Percentiles rank a stretch among this genome's conserved stretches.
Evolutionary conservation across 139 green algal genomes (phyloP).

Genomic region (Tetraselmis striata): DNA sequence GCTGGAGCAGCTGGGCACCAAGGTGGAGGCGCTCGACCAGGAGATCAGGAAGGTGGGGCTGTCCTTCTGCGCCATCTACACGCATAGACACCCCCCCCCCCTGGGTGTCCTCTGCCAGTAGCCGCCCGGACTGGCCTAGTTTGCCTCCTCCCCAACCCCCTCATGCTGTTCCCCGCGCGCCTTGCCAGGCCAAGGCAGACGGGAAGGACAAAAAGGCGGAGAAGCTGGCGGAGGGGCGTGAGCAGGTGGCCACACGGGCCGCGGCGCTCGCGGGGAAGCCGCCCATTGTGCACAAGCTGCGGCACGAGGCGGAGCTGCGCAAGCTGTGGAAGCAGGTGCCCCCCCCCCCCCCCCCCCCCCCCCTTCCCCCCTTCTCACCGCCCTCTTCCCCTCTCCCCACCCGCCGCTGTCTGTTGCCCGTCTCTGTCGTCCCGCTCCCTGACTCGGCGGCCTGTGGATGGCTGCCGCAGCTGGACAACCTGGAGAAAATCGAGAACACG

Average conservation of each 20-base stretch:
- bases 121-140: no score
- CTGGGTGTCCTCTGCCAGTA: no score
- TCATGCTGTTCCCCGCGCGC: no score
- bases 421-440: no score
- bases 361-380: no score
- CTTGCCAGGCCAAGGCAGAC: background rate
- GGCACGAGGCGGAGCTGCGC: slow-evolving; percentile 2
- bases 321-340: background rate
- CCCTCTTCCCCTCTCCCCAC: no score
- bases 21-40: slow-evolving; percentile 1
- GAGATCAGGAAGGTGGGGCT: background rate
- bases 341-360: no score
- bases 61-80: background rate
- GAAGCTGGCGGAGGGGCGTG: slow-evolving; percentile 4
- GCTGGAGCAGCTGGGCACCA: slow-evolving; percentile 15
- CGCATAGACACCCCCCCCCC: background rate
- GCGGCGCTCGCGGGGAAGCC: background rate
- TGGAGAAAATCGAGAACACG: slow-evolving; percentile 13
- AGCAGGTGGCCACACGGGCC: background rate
- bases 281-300: slow-evolving; percentile 10
- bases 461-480: background rate
- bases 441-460: no score
- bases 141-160: no score
- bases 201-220: slow-evolving; percentile 9
- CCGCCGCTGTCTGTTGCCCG: no score